Base-by-base conservation (phyloP, 139 green algal species). In the Picochlorum costavermella region DNA sequence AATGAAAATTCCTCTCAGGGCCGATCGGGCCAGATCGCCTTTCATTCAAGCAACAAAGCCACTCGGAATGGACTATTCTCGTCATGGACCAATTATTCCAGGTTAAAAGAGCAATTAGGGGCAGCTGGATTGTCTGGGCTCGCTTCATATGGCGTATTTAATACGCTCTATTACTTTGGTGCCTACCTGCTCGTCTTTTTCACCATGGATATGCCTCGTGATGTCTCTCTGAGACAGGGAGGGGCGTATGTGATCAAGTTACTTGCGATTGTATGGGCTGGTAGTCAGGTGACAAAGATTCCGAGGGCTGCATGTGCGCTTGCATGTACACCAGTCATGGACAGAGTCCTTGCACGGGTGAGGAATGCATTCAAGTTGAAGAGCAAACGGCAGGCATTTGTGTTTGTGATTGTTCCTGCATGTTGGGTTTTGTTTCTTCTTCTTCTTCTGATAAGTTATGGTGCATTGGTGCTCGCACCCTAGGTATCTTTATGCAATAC, bases 271-370 rank as follows among this genome's bases (percentile, higher is more conserved):
- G 78, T 85, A 40, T 88, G 82, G 82, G 82, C 77, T 9, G 82
- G 82, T 20, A 81, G 65, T 53, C 82, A 88, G 56, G 73, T 84
- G n/a, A 86, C 80, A 4, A 86, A 86, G 71, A 43, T 69, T 1
- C 59, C 65, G 6, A 37, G 74, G 2, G 71, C 71, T 3, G 60
- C 53, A 6, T 60, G 33, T 1, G 70, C 70, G 6, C 33, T 76
- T 14, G 4, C 30, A 11, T 26, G 59, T 26, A 48, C 63, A 3
- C 70, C 70, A 11, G 12, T 56, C 4, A 63, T 69, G 16, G 69
- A 76, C 30, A 55, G 53, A 10, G 13, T 50, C 11, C 50, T 76
- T 55, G 30, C 8, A 16, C 29, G 4, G 33, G 17, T 67, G 31
- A 4, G 71, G 26, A 17, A 16, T 5, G 13, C 8, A 1, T 61